Conservation (phyloP, 2,329 filamentous ascomycete species). For the Simplicillium sp. region DNA sequence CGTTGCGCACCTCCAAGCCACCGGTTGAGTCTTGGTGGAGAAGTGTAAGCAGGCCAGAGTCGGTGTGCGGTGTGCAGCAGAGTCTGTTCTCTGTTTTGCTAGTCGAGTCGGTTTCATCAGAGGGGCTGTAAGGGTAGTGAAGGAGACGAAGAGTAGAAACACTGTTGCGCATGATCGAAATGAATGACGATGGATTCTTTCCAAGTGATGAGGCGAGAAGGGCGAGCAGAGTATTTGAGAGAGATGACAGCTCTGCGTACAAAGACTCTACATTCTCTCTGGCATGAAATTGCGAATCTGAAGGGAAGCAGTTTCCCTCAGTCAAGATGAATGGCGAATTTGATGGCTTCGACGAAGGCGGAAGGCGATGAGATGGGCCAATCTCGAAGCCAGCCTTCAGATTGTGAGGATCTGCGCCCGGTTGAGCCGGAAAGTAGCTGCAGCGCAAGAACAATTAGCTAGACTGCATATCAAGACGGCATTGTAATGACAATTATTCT, state of each 20-base stretch:
- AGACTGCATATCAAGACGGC: too few relatives aligned
- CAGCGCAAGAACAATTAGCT: not conserved
- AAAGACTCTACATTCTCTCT: conserved; percentile 4
- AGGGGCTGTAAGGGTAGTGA: conserved; percentile 4
- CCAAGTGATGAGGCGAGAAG: conserved; percentile 7
- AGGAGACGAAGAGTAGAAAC: conserved; percentile 8
- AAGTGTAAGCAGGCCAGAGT: conserved; percentile 50
- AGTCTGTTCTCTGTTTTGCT: not conserved
- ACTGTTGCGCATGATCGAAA: conserved; percentile 6
- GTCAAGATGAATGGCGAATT: conserved; percentile 7
- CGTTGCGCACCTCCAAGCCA: conserved; percentile 7
- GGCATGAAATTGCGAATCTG: not conserved
- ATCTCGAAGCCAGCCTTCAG: conserved; percentile 37
- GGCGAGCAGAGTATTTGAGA: conserved; percentile 4
- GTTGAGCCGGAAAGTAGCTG: conserved; percentile 34
- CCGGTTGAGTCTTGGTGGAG: conserved; percentile 34
- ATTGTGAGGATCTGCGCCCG: conserved; percentile 24
- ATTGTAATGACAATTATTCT: too few relatives aligned
- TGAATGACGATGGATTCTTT: conserved; percentile 6
- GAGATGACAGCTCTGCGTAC: conserved; percentile 7
- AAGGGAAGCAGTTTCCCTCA: conserved; percentile 6
- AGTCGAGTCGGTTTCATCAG: not conserved
- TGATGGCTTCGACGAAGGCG: conserved; percentile 4
- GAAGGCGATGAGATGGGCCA: conserved; percentile 16
- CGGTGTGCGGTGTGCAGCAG: conserved; percentile 30